These are phyloP conservation scores for Knoxdaviesia capensis DNA, from an alignment of 2,329 filamentous ascomycete species.

Conservation along the genomic window DNA sequence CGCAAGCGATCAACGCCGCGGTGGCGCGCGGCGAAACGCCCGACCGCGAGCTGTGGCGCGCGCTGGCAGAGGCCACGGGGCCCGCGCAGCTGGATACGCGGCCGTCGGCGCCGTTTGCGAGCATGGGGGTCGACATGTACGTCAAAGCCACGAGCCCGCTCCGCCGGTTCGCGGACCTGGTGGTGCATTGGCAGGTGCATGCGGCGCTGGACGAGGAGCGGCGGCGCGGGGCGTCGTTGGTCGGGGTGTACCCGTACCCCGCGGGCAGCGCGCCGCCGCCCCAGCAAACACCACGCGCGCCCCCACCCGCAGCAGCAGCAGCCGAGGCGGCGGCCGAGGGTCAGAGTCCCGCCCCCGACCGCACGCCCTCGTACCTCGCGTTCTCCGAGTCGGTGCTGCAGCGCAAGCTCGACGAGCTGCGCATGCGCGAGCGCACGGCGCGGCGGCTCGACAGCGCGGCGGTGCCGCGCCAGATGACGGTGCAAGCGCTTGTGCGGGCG, in stretches of 20 bases:
- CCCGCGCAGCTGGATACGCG: slow-evolving; percentile 28
- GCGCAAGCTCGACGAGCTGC: slow-evolving; percentile 26
- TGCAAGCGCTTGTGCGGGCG: slow-evolving; percentile 38
- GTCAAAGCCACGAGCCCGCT: slow-evolving; percentile 44
- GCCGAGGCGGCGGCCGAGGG: slow-evolving; percentile 8
- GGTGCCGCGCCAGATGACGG: slow-evolving; percentile 30
- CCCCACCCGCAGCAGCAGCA: background rate
- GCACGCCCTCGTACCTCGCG: slow-evolving; percentile 16
- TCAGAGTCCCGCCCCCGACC: background rate
- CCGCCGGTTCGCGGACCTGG: slow-evolving; percentile 41
- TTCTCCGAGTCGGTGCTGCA: slow-evolving; percentile 21
- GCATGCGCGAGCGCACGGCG: slow-evolving; percentile 30
- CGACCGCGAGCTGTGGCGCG: slow-evolving; percentile 10
- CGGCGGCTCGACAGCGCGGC: slow-evolving; percentile 19
- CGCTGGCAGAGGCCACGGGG: slow-evolving; percentile 20
- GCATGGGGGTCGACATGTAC: slow-evolving; percentile 37
- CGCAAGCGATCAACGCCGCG: slow-evolving; percentile 14
- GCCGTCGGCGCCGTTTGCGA: slow-evolving; percentile 31
- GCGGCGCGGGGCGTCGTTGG: slow-evolving; percentile 7
- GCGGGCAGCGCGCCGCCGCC: no score
- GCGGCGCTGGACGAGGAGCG: slow-evolving; percentile 30
- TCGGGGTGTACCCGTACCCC: no score
- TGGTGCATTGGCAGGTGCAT: slow-evolving; percentile 48
- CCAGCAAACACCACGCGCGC: no score
- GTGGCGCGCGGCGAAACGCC: slow-evolving; percentile 6